These are phyloP conservation scores for Neotropicomus parvogracilis DNA, from an alignment of 1,284 basidiomycete genomes.

Conservation along the genomic window DNA sequence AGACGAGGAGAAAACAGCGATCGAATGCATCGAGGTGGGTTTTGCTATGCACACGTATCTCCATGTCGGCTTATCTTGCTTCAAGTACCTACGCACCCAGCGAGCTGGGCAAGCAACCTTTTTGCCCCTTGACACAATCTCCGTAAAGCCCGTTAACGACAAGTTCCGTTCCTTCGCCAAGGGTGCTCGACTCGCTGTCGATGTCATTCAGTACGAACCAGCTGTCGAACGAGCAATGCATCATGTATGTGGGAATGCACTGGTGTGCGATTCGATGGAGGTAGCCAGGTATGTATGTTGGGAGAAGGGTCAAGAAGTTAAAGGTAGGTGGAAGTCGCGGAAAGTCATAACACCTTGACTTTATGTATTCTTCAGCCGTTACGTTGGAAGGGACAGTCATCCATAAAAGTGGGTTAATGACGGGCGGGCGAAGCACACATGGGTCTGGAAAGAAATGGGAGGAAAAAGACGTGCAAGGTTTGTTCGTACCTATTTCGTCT, in stretches of 20 bases:
- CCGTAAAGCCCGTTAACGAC: conserved; percentile 91
- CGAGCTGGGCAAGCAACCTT: conserved; percentile 95
- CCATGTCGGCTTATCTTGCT: neutral
- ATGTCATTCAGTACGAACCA: conserved; percentile 88
- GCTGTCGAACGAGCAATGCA: conserved; percentile 92
- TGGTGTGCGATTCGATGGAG: conserved; percentile 94
- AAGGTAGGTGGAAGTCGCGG: conserved; percentile 55
- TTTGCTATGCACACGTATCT: neutral
- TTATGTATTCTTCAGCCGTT: conserved; percentile 64
- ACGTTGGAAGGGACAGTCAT: conserved; percentile 96
- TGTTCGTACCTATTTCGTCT: conserved; percentile 1
- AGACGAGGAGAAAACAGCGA: conserved; percentile 93
- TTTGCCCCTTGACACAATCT: conserved; percentile 94
- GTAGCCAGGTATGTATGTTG: conserved; percentile 89
- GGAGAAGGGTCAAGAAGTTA: conserved; percentile 93
- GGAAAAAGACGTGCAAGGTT: conserved; percentile 88
- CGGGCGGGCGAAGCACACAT: conserved; percentile 84
- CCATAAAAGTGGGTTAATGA: conserved; percentile 96
- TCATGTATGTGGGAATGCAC: conserved; percentile 90
- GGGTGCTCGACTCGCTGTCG: conserved; percentile 90
- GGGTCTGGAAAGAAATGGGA: conserved; percentile 82
- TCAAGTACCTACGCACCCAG: conserved; percentile 90
- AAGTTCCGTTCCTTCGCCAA: conserved; percentile 90
- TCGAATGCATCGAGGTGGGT: conserved; percentile 91
- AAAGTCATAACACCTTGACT: neutral